These are phyloP conservation scores for Neofusicoccum kwambonambiense DNA, from an alignment of 2,329 filamentous ascomycete species.

Conservation along the genomic window DNA sequence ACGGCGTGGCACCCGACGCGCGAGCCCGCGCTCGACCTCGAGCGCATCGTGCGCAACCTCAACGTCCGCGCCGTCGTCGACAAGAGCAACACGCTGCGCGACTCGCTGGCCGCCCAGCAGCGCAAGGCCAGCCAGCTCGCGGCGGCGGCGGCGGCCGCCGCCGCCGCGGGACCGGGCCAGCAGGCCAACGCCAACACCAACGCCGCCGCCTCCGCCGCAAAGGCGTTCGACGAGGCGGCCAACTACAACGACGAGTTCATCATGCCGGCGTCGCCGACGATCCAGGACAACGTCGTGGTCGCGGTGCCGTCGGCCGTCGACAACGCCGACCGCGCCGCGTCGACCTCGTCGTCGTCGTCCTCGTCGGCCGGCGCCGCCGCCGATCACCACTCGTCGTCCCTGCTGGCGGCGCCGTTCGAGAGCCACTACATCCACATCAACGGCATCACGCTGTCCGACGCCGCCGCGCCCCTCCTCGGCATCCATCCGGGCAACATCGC, in stretches of 20 bases:
- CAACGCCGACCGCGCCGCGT: background rate
- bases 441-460: constrained; percentile 36
- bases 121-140: constrained; percentile 19
- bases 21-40: constrained; percentile 13
- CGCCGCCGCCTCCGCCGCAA: constrained; percentile 23
- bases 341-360: background rate
- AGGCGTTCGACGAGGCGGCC: constrained; percentile 12
- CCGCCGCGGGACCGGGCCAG: background rate
- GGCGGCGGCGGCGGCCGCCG: constrained; percentile 26
- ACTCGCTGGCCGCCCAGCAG: constrained; percentile 16
- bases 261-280: constrained; percentile 8
- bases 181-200: constrained; percentile 14
- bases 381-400: background rate
- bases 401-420: background rate
- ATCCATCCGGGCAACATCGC: constrained; percentile 17
- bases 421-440: constrained; percentile 19
- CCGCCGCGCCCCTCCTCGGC: constrained; percentile 31
- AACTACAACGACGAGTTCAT: constrained; percentile 20
- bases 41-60: constrained; percentile 10
- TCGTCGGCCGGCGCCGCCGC: background rate
- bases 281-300: background rate
- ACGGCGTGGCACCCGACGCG: constrained; percentile 28
- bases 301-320: background rate
- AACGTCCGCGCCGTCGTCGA: constrained; percentile 12
- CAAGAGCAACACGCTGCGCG: constrained; percentile 4